These are phyloP conservation scores for Colletotrichum orchidophilum DNA, from an alignment of 2,329 filamentous ascomycete genomes.

Conservation along the genomic window DNA sequence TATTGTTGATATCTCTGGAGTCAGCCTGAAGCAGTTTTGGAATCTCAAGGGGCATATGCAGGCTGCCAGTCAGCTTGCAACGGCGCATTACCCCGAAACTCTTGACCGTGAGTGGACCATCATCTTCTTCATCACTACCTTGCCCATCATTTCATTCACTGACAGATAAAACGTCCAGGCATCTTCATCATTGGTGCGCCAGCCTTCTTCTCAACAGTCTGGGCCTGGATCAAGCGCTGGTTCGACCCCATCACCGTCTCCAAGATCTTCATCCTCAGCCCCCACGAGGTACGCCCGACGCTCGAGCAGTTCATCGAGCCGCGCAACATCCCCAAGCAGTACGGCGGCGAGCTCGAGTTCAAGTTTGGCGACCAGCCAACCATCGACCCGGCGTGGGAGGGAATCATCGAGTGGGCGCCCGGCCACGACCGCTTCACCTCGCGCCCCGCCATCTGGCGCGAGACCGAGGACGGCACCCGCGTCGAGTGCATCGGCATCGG, in stretches of 20 bases:
- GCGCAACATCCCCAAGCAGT: constrained; percentile 86
- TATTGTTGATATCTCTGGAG: constrained; percentile 90
- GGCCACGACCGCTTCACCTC: constrained; percentile 62
- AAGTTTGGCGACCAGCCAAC: constrained; percentile 79
- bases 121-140: not conserved
- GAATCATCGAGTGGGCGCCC: constrained; percentile 61
- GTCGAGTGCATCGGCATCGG: constrained; percentile 66
- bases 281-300: constrained; percentile 78
- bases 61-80: constrained; percentile 86
- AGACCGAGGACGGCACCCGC: constrained; percentile 54
- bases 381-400: constrained; percentile 70
- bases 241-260: constrained; percentile 93
- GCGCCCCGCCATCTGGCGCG: constrained; percentile 67
- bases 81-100: constrained; percentile 94
- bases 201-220: constrained; percentile 89
- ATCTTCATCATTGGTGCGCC: constrained; percentile 86
- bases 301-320: constrained; percentile 84
- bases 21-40: constrained; percentile 95
- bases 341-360: constrained; percentile 88
- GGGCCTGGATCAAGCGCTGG: constrained; percentile 96
- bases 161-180: constrained; percentile 41
- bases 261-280: constrained; percentile 91
- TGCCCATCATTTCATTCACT: not conserved
- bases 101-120: constrained; percentile 76
- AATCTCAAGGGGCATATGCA: constrained; percentile 95